Evolutionary conservation across 1,139 yeast genomes (phyloP).

Genomic region (Candida freyschussii): DNA sequence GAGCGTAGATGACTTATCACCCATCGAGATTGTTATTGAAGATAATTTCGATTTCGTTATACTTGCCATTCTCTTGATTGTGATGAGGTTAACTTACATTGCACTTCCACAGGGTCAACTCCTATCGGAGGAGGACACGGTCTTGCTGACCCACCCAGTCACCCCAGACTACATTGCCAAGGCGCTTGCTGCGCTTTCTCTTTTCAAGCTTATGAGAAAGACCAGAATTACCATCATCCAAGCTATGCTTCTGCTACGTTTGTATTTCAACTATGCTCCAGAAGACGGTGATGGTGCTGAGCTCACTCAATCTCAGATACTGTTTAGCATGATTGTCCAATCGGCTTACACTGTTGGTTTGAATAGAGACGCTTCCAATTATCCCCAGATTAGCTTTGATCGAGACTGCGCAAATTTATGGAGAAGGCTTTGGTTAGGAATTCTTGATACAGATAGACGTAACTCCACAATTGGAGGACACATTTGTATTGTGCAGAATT

Average conservation of each 20-base stretch:
- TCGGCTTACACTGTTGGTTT: slow-evolving; percentile 38
- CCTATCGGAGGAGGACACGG: slow-evolving; percentile 10
- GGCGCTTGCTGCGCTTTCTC: slow-evolving; percentile 30
- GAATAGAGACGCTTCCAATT: slow-evolving; percentile 38
- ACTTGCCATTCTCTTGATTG: slow-evolving; percentile 37
- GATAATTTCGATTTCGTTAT: slow-evolving; percentile 36
- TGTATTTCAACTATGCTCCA: slow-evolving; percentile 39
- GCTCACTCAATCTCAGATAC: slow-evolving; percentile 34
- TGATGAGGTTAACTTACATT: slow-evolving; percentile 39
- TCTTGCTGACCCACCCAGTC: slow-evolving; percentile 31
- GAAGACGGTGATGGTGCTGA: slow-evolving; percentile 43
- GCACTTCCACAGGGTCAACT: slow-evolving; percentile 20
- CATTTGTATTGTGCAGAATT: slow-evolving; percentile 17
- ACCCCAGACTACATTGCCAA: slow-evolving; percentile 30
- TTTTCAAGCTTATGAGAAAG: slow-evolving; percentile 33
- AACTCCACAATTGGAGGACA: slow-evolving; percentile 23
- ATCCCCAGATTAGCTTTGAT: slow-evolving; percentile 20
- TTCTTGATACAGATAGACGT: slow-evolving; percentile 23
- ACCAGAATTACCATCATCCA: slow-evolving; percentile 37
- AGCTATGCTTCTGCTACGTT: slow-evolving; percentile 35
- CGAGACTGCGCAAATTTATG: slow-evolving; percentile 18
- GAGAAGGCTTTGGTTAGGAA: slow-evolving; percentile 24
- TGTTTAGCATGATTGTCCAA: slow-evolving; percentile 34
- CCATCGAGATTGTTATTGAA: slow-evolving; percentile 24
- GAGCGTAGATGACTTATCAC: slow-evolving; percentile 17